Conservation (phyloP, 1,284 basidiomycete genomes). For the Trichosporon faecale region DNA sequence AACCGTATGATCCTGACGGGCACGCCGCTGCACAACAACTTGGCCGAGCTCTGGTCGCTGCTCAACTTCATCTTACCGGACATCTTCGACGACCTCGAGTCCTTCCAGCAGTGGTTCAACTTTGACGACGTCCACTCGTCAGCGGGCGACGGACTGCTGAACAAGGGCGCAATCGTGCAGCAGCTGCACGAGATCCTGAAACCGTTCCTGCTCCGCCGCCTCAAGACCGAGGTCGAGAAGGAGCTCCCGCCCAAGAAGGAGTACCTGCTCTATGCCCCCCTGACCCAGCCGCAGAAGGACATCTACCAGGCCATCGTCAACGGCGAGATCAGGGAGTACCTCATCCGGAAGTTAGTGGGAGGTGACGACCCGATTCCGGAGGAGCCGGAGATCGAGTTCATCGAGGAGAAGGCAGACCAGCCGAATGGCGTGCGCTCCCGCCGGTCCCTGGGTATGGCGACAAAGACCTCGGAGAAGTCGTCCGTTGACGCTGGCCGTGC, state of each 20-base stretch:
- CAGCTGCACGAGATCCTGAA: constrained; percentile 87
- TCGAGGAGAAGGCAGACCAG: constrained; percentile 18
- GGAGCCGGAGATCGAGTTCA: constrained; percentile 21
- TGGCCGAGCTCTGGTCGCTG: constrained; percentile 88
- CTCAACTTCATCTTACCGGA: constrained; percentile 92
- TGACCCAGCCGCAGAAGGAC: constrained; percentile 75
- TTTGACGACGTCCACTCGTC: constrained; percentile 44
- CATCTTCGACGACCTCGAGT: constrained; percentile 83
- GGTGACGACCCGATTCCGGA: constrained; percentile 6
- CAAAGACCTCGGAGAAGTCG: constrained; percentile 50
- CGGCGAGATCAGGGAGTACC: constrained; percentile 63
- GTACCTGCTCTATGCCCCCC: constrained; percentile 87
- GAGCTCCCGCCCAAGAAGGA: constrained; percentile 82
- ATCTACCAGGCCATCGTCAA: constrained; percentile 76
- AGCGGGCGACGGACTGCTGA: constrained; percentile 55
- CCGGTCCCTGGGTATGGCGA: constrained; percentile 37
- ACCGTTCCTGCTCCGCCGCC: constrained; percentile 87
- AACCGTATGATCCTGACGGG: constrained; percentile 91
- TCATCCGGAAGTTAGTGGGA: constrained; percentile 58
- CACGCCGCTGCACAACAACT: constrained; percentile 92
- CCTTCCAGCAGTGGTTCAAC: constrained; percentile 83
- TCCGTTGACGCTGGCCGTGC: constrained; percentile 58
- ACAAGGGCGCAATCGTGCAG: constrained; percentile 62
- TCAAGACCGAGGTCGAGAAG: constrained; percentile 87
- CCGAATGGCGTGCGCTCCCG: constrained; percentile 25